phyloP scores from a whole-genome alignment of 164 flowering plant species.

The Santalum album region DNA sequence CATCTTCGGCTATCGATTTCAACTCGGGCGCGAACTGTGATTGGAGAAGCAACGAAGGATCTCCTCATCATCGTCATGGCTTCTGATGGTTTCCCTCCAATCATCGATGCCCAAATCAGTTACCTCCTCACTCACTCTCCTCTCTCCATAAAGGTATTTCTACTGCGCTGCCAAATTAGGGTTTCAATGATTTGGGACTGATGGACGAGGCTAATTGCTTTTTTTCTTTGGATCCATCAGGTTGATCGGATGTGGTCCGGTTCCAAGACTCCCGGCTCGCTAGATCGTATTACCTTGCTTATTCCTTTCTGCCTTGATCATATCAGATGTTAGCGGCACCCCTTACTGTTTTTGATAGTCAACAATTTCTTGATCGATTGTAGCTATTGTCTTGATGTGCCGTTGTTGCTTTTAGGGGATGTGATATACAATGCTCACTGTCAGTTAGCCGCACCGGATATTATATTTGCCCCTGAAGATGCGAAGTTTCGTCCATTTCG shows the following conservation, averaged over 20 bases:
- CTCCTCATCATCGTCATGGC: slow-evolving; percentile 17
- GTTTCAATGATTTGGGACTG: neutral
- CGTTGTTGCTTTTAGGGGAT: slow-evolving; percentile 51
- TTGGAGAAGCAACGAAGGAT: no score
- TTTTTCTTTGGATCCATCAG: slow-evolving; percentile 22
- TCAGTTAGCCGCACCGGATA: slow-evolving; percentile 73
- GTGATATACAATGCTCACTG: slow-evolving; percentile 59
- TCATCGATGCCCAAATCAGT: slow-evolving; percentile 65
- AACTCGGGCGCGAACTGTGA: no score
- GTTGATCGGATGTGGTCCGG: slow-evolving; percentile 78
- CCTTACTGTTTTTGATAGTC: neutral
- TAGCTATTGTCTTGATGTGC: neutral
- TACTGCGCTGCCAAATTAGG: slow-evolving; percentile 1
- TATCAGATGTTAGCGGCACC: slow-evolving; percentile 45
- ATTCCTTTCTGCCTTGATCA: slow-evolving; percentile 71
- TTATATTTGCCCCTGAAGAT: slow-evolving; percentile 73
- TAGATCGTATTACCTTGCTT: slow-evolving; percentile 66
- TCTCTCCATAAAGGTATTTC: slow-evolving; percentile 56
- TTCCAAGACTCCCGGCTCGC: slow-evolving; percentile 26
- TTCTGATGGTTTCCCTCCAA: slow-evolving; percentile 49
- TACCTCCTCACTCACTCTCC: slow-evolving; percentile 60
- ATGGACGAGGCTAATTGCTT: neutral
- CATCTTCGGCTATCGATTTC: no score
- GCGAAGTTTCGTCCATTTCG: slow-evolving; percentile 53
- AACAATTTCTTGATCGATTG: neutral